Conservation (phyloP, 108 stramenopile genomes). For the Schizochytrium sp. region DNA sequence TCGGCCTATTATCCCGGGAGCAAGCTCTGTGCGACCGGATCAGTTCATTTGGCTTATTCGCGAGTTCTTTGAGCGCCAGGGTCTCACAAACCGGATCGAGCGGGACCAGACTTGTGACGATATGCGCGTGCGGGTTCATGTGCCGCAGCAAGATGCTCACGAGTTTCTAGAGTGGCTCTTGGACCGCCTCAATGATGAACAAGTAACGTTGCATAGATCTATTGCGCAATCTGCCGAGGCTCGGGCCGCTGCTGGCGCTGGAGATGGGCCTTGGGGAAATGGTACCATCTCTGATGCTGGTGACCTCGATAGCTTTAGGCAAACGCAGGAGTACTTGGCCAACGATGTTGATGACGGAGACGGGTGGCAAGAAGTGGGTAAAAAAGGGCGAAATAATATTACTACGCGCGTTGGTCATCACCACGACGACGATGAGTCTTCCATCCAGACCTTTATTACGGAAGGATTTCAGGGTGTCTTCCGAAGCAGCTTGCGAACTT, state of each 20-base stretch:
- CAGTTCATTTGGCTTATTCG: slow-evolving; percentile 7
- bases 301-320: neutral
- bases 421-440: neutral
- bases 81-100: slow-evolving; percentile 7
- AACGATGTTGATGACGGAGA: slow-evolving; percentile 3
- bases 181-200: slow-evolving; percentile 46
- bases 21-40: slow-evolving; percentile 5
- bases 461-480: slow-evolving; percentile 46
- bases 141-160: slow-evolving; percentile 55
- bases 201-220: neutral
- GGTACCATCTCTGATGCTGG: neutral
- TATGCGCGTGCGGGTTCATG: slow-evolving; percentile 10
- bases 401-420: neutral
- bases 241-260: neutral
- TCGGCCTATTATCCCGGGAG: neutral
- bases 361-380: slow-evolving; percentile 56
- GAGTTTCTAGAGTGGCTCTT: slow-evolving; percentile 60
- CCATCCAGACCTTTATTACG: slow-evolving; percentile 22
- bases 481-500: slow-evolving; percentile 17
- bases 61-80: slow-evolving; percentile 15
- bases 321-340: neutral
- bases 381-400: slow-evolving; percentile 2
- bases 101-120: slow-evolving; percentile 18
- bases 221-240: neutral
- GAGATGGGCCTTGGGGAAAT: slow-evolving; percentile 7